These are phyloP conservation scores for Chaetomium sp. DNA, from an alignment of 2,329 filamentous ascomycete genomes.

Conservation along the genomic window DNA sequence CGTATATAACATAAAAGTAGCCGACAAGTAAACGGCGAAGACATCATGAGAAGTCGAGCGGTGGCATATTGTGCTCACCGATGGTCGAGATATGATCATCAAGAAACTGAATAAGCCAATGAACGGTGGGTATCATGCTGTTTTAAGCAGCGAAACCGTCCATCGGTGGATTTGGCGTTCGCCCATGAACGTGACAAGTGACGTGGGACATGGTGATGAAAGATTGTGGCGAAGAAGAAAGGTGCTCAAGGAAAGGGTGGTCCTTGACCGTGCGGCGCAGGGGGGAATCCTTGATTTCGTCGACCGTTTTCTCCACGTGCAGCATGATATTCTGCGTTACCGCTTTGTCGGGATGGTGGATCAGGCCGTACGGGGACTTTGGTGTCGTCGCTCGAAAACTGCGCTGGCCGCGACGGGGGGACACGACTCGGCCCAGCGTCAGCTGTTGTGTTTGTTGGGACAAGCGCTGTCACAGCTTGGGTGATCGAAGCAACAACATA, in stretches of 20 bases:
- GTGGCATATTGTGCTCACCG: not conserved
- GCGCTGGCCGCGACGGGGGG: constrained; percentile 18
- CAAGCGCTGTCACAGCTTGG: constrained; percentile 62
- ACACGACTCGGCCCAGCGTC: constrained; percentile 20
- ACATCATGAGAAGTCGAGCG: not conserved
- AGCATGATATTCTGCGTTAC: constrained; percentile 33
- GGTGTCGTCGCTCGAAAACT: constrained; percentile 42
- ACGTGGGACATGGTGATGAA: not conserved
- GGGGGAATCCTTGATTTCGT: constrained; percentile 16
- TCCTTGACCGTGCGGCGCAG: constrained; percentile 13
- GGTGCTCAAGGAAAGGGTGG: constrained; percentile 19
- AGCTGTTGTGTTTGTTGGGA: constrained; percentile 41
- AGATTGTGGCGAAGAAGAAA: not conserved
- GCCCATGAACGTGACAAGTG: not conserved
- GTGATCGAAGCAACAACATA: constrained; percentile 70
- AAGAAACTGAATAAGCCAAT: not conserved
- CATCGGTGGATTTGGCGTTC: not conserved
- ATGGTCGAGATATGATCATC: not conserved
- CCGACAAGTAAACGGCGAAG: constrained; percentile 2
- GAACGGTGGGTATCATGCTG: constrained; percentile 20
- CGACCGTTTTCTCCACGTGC: constrained; percentile 31
- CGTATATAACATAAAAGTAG: constrained; percentile 7
- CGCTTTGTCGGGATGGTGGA: constrained; percentile 41
- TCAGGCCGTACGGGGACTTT: constrained; percentile 50
- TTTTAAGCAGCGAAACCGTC: constrained; percentile 13